Evolutionary conservation across 2,329 filamentous ascomycete species (phyloP), one percentile per base, ranked within the genome.

Genomic region (Beauveria scarabaeidicola): DNA sequence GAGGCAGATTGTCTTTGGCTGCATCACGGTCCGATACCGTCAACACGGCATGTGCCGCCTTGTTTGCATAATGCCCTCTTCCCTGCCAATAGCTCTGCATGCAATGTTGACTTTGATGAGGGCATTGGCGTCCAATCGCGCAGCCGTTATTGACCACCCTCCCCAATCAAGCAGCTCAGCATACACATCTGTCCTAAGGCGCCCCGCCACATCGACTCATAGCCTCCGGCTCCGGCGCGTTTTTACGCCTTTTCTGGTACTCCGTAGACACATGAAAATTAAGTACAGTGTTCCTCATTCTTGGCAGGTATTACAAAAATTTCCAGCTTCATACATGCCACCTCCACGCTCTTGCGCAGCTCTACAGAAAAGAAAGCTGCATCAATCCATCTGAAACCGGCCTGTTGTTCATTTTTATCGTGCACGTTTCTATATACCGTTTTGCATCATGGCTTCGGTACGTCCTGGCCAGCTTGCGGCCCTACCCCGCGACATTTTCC

Each of bases 391-490:
- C 3, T 10, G 15, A 46, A 29, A 13, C 17, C 9, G 21, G 10
- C 25, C 17, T 29, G 15, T 36, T 9, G 44, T 41, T 36, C 38
- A 5, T 38, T 52, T 40, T 41, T 59, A 43, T 19, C 25, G 8
- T 15, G 25, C 25, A 19, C 43, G 19, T 40, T 11, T 19, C 38
- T 57, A 15, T 27, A 58, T 60, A 38, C 50, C 60, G 13, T 29
- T 48, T 54, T 58, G 44, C 46, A 40, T 46, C 15, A 44, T 53
- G 40, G 50, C 46, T 58, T 57, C 63, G 47, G 63, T 64, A 64
- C n/a, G 63, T 62, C 10, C 10, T n/a, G 41, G 19, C 21, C 32
- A 38, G 29, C 19, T 32, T 51, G 43, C 40, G 21, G 25, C 58
- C 36, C 56, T 58, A 44, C 62, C 58, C 62, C 62, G 53, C 62